phyloP scores from a whole-genome alignment of 179 eudicot genomes.

The Beta corolliflora region DNA sequence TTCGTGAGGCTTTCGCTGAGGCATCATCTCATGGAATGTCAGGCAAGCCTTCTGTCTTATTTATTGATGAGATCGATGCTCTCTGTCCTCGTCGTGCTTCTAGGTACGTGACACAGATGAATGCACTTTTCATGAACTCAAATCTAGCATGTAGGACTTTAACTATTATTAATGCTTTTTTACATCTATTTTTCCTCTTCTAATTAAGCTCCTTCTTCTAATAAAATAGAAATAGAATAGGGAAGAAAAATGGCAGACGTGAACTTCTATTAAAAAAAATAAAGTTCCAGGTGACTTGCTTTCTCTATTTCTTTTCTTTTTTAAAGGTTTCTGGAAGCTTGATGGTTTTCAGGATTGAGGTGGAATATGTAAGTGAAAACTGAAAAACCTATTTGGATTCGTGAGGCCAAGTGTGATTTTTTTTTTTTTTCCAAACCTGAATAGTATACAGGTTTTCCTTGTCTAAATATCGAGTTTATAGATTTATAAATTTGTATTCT shows the following conservation, averaged over 20 bases:
- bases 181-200: background rate
- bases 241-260: background rate
- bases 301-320: background rate
- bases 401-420: background rate
- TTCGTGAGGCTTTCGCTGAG: constrained; percentile 84
- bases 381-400: background rate
- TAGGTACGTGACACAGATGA: constrained; percentile 44
- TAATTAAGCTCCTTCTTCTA: background rate
- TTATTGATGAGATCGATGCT: constrained; percentile 93
- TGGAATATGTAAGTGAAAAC: background rate
- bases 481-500: background rate
- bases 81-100: constrained; percentile 88
- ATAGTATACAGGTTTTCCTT: background rate
- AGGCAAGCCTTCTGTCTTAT: constrained; percentile 84
- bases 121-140: background rate
- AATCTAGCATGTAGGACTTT: background rate
- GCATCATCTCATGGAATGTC: constrained; percentile 67
- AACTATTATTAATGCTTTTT: background rate
- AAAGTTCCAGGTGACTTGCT: background rate
- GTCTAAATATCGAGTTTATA: background rate
- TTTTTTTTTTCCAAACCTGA: background rate
- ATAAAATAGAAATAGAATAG: background rate
- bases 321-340: background rate
- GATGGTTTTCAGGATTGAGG: background rate
- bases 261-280: too few relatives aligned